Percentiles rank a stretch among this genome's conserved stretches.
These are phyloP conservation scores for Talaromyces sp. DNA, from an alignment of 2,329 filamentous ascomycete genomes.

Conservation along the genomic window DNA sequence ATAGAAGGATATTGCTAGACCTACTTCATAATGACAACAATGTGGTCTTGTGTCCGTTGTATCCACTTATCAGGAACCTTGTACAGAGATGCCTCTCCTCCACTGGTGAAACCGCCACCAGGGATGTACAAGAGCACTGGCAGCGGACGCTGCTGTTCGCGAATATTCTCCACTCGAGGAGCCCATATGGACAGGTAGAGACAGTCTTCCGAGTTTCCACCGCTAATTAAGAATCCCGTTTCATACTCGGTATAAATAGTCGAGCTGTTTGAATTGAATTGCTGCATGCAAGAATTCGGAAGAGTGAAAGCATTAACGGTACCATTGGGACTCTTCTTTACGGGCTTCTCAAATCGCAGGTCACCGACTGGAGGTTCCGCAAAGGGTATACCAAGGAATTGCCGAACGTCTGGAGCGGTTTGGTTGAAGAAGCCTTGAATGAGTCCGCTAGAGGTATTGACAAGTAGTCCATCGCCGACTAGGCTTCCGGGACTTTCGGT, in stretches of 20 bases:
- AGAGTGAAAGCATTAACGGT: not conserved
- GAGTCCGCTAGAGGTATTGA: not conserved
- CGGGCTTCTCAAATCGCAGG: not conserved
- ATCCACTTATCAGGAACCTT: conserved; percentile 1
- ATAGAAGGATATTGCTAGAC: too few relatives aligned
- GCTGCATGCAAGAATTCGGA: not conserved
- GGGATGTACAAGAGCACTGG: not conserved
- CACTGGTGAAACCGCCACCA: not conserved
- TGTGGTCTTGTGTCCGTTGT: not conserved
- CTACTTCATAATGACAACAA: conserved; percentile 5
- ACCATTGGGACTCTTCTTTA: not conserved
- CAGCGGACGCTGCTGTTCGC: not conserved
- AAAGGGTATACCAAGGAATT: conserved; percentile 3
- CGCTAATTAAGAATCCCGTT: not conserved
- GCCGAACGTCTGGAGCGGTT: not conserved
- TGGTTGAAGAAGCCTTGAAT: not conserved
- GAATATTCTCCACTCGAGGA: not conserved
- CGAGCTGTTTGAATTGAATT: conserved; percentile 2
- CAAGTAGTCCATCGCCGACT: not conserved
- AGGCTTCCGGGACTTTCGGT: not conserved
- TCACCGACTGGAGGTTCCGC: not conserved
- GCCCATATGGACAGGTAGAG: not conserved
- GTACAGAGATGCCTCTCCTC: not conserved
- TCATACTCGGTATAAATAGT: not conserved
- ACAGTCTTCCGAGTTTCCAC: conserved; percentile 9